phyloP scores from a whole-genome alignment of 129 eudicot species.

The Tagetes patula region DNA sequence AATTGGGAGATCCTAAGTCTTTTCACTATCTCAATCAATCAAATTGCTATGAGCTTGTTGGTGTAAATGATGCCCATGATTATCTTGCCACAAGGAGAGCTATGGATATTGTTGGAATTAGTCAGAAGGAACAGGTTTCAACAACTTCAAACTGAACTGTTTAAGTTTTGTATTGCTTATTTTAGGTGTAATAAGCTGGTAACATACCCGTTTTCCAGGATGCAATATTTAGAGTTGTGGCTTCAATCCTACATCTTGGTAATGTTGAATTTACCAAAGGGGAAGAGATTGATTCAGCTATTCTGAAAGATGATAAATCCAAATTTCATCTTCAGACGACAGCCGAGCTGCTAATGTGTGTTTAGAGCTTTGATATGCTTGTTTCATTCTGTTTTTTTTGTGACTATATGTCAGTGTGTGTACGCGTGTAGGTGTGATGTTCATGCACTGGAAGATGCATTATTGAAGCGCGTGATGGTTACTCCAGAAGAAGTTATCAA shows the following conservation, averaged over 20 bases:
- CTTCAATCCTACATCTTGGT: conserved; percentile 97
- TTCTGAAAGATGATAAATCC: conserved; percentile 74
- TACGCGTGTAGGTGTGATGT: conserved; percentile 71
- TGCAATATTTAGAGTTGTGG: conserved; percentile 94
- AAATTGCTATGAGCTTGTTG: conserved; percentile 79
- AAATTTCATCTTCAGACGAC: conserved; percentile 88
- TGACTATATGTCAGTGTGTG: not conserved
- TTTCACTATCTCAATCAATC: conserved; percentile 95
- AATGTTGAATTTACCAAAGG: conserved; percentile 89
- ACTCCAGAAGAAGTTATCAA: conserved; percentile 99
- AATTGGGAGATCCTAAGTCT: conserved; percentile 74
- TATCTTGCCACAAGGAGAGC: conserved; percentile 97
- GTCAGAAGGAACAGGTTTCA: conserved; percentile 75
- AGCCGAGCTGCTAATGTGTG: conserved; percentile 88
- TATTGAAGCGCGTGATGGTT: conserved; percentile 88
- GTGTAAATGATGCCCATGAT: conserved; percentile 82
- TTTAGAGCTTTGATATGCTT: conserved; percentile 20
- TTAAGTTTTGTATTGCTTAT: not conserved
- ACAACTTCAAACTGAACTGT: conserved; percentile 17
- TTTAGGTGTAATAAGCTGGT: conserved; percentile 17
- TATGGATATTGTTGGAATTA: conserved; percentile 98
- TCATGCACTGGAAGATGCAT: conserved; percentile 75
- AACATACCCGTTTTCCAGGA: conserved; percentile 50
- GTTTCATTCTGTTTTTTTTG: not conserved
- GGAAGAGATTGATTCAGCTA: conserved; percentile 79